Conservation (phyloP, 2,329 filamentous ascomycete species). For the Cryphonectria naterciae region DNA sequence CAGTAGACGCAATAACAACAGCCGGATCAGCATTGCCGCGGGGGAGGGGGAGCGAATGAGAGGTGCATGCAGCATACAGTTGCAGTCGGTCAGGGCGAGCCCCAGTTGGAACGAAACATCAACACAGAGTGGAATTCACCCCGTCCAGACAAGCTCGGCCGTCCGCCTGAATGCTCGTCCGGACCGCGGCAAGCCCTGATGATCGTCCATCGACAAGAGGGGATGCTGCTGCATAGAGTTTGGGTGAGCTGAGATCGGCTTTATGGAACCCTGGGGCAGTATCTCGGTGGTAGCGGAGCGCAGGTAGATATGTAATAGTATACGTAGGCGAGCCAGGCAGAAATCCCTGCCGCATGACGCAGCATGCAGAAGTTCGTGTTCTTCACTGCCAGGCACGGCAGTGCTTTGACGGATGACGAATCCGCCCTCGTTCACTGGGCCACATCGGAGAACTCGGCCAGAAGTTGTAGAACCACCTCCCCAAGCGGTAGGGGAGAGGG, state of each 20-base stretch:
- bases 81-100: not conserved
- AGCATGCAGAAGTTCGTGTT: not conserved
- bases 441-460: not conserved
- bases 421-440: not conserved
- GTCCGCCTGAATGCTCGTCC: not conserved
- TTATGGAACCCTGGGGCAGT: not conserved
- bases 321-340: not conserved
- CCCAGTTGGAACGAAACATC: not conserved
- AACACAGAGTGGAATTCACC: not conserved
- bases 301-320: not conserved
- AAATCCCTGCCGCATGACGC: not conserved
- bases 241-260: not conserved
- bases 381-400: not conserved
- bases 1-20: not conserved
- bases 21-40: not conserved
- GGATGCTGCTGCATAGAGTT: not conserved
- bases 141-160: not conserved
- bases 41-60: not conserved
- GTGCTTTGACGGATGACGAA: constrained; percentile 2
- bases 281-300: not conserved
- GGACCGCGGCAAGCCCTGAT: not conserved
- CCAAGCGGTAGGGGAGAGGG: too few species aligned
- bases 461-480: too few species aligned
- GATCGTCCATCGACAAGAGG: not conserved
- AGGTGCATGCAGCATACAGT: not conserved